Base-by-base conservation (phyloP, 441 rosid genomes). In the Populus hybrid region DNA sequence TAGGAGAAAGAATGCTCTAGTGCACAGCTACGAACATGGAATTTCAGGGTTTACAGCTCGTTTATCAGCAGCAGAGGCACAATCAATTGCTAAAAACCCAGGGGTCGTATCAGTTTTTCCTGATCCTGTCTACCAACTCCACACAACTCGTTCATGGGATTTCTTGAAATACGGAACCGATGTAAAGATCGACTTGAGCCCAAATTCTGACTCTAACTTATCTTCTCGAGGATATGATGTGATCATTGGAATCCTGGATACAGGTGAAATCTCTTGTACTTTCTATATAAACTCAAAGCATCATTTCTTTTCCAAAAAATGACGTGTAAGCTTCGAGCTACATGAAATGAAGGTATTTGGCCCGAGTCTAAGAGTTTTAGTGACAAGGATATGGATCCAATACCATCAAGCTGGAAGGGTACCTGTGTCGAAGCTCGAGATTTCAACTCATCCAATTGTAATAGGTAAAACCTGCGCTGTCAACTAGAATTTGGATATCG, bases 131-230 rank as follows among this genome's bases (percentile, higher is more conserved):
- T 79, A 86, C 35, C 87, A 89, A 74, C 92, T 94, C 81, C 96
- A 92, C 81, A 94, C 98, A 7, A 94, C 98, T 74, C 98, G 93
- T 68, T 94, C 98, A 14, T 94, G 97, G 97, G 98, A 94, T 80
- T 94, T 94, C 83, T 86, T 92, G 80, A 89, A 87, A 79, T 85
- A 88, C 69, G 92, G 87, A 83, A 86, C 86, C 71, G 84, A 88
- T 14, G 77, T 88, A 53, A 66, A 75, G 81, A 85, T 89, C 2
- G 88, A 88, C 79, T 14, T 80, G 4, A 72, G 50, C 42, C 88
- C 92, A 50, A 75, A 63, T 67, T 67, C 81, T 21, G 78, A 74
- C 31, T 78, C 89, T 69, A 89, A 35, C 23, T 12, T 4, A 12
- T 65, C 75, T 28, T 72, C 79, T 7, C 40, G 10, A 12, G 79